Evolutionary conservation across 2,329 filamentous ascomycete genomes (phyloP).

Genomic region (Trichoderma sp.): DNA sequence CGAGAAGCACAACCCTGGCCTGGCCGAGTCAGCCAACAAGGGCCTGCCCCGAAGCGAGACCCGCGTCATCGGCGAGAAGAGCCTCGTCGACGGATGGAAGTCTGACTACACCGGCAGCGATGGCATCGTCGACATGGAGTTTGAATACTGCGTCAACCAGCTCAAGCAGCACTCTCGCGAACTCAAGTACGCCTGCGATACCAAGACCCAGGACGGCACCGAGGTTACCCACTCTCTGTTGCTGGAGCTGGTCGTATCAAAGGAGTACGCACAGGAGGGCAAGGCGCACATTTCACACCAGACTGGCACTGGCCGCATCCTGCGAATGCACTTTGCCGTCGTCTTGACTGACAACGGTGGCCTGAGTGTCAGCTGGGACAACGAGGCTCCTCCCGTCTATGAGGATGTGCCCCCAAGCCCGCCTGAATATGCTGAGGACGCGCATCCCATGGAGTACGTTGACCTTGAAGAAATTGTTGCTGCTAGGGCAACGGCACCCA

Average conservation of each 20-base stretch:
- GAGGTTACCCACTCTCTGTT: constrained; percentile 83
- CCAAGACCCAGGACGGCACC: constrained; percentile 73
- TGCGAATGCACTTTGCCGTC: constrained; percentile 89
- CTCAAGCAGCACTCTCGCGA: constrained; percentile 53
- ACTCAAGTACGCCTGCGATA: constrained; percentile 73
- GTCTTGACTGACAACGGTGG: constrained; percentile 81
- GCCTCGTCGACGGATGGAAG: constrained; percentile 90
- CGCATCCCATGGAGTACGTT: constrained; percentile 46
- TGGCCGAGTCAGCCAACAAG: constrained; percentile 56
- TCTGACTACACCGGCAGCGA: constrained; percentile 55
- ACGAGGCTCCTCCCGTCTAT: constrained; percentile 92
- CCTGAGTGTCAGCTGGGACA: constrained; percentile 93
- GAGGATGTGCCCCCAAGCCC: constrained; percentile 89
- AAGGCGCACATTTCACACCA: constrained; percentile 73
- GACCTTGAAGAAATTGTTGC: constrained; percentile 43
- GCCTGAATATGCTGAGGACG: constrained; percentile 62
- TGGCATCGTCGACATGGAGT: constrained; percentile 59
- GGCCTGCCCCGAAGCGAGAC: constrained; percentile 74
- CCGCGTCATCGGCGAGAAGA: constrained; percentile 77
- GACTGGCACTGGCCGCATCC: constrained; percentile 85
- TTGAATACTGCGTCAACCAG: constrained; percentile 61
- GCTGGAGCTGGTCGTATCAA: constrained; percentile 90
- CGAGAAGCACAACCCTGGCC: constrained; percentile 65
- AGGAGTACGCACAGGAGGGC: constrained; percentile 79
- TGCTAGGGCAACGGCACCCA: constrained; percentile 27